Percentiles rank a stretch among this genome's conserved stretches.
These are phyloP conservation scores for Medicago truncatula DNA, from an alignment of 306 rosid species.

Conservation along the genomic window MtrunA17r5.0-ANR NC_053042.1:38243501-38244000, in stretches of 20 bases:
- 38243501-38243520: neutral
- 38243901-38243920: neutral
- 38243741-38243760: neutral
- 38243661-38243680: neutral
- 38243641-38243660: neutral
- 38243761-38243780: neutral
- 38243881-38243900: neutral
- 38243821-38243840: neutral
- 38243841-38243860: conserved; percentile 1
- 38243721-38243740: neutral
- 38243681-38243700: neutral
- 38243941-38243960: conserved; percentile 56
- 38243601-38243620: neutral
- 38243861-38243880: conserved; percentile 1
- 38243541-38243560: neutral
- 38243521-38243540: neutral
- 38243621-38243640: neutral
- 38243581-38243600: neutral
- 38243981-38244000: conserved; percentile 44
- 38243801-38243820: conserved; percentile 11
- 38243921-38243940: conserved; percentile 30
- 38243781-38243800: neutral
- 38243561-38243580: neutral
- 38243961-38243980: conserved; percentile 41
- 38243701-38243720: neutral